Evolutionary conservation across 179 eudicot genomes (phyloP), one percentile per base, ranked within the genome.

Genomic region (Corrigiola litoralis): DNA sequence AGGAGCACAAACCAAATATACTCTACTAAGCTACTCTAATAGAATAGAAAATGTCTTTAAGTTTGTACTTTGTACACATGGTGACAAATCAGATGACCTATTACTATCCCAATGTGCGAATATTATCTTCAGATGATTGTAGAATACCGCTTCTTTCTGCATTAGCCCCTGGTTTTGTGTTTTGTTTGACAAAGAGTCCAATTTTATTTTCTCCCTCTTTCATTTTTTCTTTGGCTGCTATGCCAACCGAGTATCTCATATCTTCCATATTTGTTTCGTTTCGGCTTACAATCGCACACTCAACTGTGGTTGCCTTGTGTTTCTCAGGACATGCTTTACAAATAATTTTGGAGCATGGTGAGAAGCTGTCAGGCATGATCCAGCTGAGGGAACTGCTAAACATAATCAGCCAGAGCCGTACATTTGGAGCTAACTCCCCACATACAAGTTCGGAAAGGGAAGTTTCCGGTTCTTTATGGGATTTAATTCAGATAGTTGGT

Each of bases 311-410:
- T 65, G 50, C 36, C 33, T 21, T 33, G 27, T 59, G 40, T 56
- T 67, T 69, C n/a, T 5, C 82, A 94, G 99, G 96, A 64, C 70
- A 83, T 77, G 85, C 97, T 32, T 78, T 94, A 79, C 97, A 88
- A 61, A 79, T 80, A 57, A 80, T 94, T 52, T 80, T 94, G 96
- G 99, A 94, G 73, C 97, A 94, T 78, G 99, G 97, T 12, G 99
- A 94, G 75, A 94, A 94, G 82, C 87, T 94, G 48, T 76, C 88
- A 61, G 85, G 82, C 73, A 86, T 94, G 96, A 84, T 90, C 61
- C 88, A 88, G 72, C 80, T 94, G 48, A 83, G 89, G 76, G 96
- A 90, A 63, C 78, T 94, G 64, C 94, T 86, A 61, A 80, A 83
- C 71, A 66, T 72, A 75, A 79, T 90, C 58, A 77, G 86, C 74